Evolutionary conservation across 805 yeast species (phyloP).

Genomic region (Saccharomycopsis babjevae): DNA sequence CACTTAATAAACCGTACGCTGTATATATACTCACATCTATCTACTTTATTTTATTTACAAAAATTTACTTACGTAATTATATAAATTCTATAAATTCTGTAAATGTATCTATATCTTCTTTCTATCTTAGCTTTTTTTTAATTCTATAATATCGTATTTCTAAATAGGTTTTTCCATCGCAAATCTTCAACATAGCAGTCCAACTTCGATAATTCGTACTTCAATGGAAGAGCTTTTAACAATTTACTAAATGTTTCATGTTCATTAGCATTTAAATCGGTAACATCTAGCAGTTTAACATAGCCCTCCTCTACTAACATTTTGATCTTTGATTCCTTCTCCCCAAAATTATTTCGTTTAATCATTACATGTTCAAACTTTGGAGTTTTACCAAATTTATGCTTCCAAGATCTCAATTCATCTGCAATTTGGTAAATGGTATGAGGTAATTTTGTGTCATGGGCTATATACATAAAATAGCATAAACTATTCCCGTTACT

Average conservation of each 20-base stretch:
- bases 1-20: neutral
- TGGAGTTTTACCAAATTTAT: constrained; percentile 76
- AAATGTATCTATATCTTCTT: neutral
- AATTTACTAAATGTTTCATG: neutral
- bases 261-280: neutral
- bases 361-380: constrained; percentile 46
- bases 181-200: neutral
- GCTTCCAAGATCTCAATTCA: constrained; percentile 25
- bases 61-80: neutral
- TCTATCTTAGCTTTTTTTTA: neutral
- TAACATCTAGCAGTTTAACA: neutral
- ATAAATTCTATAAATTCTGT: neutral
- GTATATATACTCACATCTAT: neutral
- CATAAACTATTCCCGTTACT: neutral
- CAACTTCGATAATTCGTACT: neutral
- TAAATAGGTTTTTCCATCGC: neutral
- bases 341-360: constrained; percentile 23
- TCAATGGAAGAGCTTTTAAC: neutral
- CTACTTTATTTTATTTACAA: neutral
- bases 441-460: constrained; percentile 7
- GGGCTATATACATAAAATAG: neutral
- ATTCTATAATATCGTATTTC: neutral
- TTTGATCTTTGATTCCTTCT: constrained; percentile 14
- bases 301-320: constrained; percentile 6
- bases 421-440: constrained; percentile 12